These are phyloP conservation scores for Baorangia bicolor DNA, from an alignment of 768 basidiomycete genomes.

Conservation along the genomic window DNA sequence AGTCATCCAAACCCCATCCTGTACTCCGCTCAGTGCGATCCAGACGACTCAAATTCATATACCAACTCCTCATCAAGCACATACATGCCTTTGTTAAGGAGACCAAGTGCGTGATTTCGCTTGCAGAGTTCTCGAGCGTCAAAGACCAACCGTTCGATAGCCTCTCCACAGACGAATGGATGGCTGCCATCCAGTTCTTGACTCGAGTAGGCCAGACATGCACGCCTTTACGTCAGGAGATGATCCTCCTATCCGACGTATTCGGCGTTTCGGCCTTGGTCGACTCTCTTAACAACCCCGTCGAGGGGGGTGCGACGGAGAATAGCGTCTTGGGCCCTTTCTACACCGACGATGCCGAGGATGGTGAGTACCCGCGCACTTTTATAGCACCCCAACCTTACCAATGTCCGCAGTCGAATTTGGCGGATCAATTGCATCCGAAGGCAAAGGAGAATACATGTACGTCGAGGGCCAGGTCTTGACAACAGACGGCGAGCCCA, in stretches of 20 bases:
- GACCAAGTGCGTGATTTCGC: conserved; percentile 45
- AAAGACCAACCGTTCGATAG: conserved; percentile 24
- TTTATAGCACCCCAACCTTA: background rate
- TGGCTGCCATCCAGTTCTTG: conserved; percentile 74
- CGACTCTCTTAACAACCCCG: conserved; percentile 70
- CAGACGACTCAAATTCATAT: conserved; percentile 47
- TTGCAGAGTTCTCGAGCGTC: background rate
- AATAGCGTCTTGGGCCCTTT: conserved; percentile 82
- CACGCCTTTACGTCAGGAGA: conserved; percentile 70
- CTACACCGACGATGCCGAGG: conserved; percentile 72
- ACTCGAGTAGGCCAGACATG: conserved; percentile 74
- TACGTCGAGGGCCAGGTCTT: conserved; percentile 73
- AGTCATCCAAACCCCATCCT: conserved; percentile 5
- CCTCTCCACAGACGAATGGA: conserved; percentile 85
- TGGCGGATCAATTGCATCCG: conserved; percentile 80
- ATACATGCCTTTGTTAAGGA: conserved; percentile 75
- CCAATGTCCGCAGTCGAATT: conserved; percentile 44
- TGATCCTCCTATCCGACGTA: conserved; percentile 82
- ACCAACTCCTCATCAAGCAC: conserved; percentile 57
- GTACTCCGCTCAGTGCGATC: background rate
- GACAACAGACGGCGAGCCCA: conserved; percentile 57
- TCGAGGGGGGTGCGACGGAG: conserved; percentile 62
- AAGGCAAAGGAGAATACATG: conserved; percentile 84
- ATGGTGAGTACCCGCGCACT: conserved; percentile 44
- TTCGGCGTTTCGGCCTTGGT: conserved; percentile 79